phyloP scores from a whole-genome alignment of 1,139 yeast genomes.

The Yamadazyma kanchanaburiensis region DNA sequence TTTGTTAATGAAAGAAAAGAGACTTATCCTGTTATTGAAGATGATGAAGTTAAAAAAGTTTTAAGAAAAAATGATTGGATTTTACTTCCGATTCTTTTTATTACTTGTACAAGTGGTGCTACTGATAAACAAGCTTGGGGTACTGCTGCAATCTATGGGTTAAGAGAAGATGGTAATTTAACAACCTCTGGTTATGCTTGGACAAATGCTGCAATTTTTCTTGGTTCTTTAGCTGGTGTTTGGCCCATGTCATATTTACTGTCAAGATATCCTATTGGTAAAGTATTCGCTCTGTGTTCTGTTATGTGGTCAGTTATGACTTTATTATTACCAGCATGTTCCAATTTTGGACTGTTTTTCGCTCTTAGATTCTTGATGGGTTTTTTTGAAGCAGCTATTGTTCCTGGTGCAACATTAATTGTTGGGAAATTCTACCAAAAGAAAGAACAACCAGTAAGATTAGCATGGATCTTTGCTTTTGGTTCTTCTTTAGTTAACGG shows the following conservation, averaged over 20 bases:
- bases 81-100: constrained; percentile 29
- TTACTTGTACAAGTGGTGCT: constrained; percentile 37
- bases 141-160: constrained; percentile 44
- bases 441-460: constrained; percentile 24
- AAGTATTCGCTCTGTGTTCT: constrained; percentile 24
- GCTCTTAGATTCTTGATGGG: constrained; percentile 35
- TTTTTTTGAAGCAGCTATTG: constrained; percentile 33
- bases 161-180: constrained; percentile 30
- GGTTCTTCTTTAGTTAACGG: constrained; percentile 30
- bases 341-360: constrained; percentile 27
- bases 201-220: constrained; percentile 42
- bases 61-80: constrained; percentile 33
- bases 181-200: constrained; percentile 43
- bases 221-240: constrained; percentile 45
- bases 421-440: constrained; percentile 27
- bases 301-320: constrained; percentile 24
- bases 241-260: constrained; percentile 32
- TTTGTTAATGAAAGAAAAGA: constrained; percentile 13
- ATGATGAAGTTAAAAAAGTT: constrained; percentile 21
- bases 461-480: constrained; percentile 23
- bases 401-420: constrained; percentile 35
- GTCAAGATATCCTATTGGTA: constrained; percentile 25
- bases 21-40: constrained; percentile 14
- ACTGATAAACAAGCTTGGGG: constrained; percentile 41
- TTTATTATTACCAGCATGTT: constrained; percentile 23